A percentile compares a stretch with the other conserved stretches of the same genome.
Conservation (phyloP, 192 early-diverging fungal genomes). For the Backusella australiensis region DNA sequence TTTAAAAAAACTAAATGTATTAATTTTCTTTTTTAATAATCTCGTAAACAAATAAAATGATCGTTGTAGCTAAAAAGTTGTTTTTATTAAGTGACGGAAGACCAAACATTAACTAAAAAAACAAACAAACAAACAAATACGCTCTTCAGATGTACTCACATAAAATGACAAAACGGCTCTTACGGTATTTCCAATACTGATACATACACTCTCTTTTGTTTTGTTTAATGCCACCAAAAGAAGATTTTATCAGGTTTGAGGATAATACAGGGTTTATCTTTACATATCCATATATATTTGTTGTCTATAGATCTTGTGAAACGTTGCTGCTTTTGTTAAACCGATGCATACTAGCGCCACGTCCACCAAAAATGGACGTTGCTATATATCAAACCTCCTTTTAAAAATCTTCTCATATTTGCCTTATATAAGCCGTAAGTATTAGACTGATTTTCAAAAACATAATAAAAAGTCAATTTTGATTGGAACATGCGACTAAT, state of each 20-base stretch:
- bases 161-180: conserved; percentile 1
- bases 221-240: not conserved
- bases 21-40: not conserved
- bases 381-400: not conserved
- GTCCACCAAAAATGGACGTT: not conserved
- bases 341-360: not conserved
- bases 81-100: not conserved
- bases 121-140: not conserved
- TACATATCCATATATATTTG: not conserved
- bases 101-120: not conserved
- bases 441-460: not conserved
- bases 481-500: not conserved
- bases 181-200: not conserved
- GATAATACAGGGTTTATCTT: not conserved
- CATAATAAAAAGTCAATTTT: not conserved
- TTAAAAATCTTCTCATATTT: not conserved
- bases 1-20: not conserved
- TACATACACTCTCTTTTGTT: not conserved
- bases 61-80: not conserved
- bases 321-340: not conserved
- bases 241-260: not conserved
- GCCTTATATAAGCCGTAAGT: not conserved
- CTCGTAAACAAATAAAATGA: not conserved
- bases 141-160: not conserved
- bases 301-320: not conserved